Conservation (phyloP, 345 rosid genomes). For the Brassica napus region DNA sequence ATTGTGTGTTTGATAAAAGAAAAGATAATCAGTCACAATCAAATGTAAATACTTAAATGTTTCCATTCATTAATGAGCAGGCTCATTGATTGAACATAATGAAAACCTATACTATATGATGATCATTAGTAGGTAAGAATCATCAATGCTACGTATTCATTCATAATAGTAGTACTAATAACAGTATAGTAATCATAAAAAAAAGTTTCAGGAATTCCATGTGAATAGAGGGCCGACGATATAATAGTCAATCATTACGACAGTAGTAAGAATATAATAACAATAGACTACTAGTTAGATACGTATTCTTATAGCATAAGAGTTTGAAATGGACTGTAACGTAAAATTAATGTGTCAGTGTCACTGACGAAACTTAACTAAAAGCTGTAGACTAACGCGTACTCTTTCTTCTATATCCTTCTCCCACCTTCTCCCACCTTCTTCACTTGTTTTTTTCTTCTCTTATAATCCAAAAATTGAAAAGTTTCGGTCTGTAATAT, state of each 20-base stretch:
- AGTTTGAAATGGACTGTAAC: neutral
- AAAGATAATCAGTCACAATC: conserved; percentile 13
- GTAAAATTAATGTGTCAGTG: no score
- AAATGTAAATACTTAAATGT: conserved; percentile 8
- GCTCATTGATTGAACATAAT: conserved; percentile 28
- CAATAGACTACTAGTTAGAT: conserved; percentile 2
- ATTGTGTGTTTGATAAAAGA: neutral
- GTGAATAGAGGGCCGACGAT: conserved; percentile 28
- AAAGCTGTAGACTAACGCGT: no score
- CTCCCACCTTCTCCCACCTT: no score
- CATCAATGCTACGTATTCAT: conserved; percentile 17
- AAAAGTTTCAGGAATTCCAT: conserved; percentile 7
- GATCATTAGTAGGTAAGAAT: neutral
- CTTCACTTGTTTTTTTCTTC: no score
- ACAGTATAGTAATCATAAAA: neutral
- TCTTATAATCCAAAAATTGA: no score
- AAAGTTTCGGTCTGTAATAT: no score
- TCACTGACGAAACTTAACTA: no score
- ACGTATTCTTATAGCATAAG: conserved; percentile 1
- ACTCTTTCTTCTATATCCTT: no score
- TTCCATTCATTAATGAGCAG: conserved; percentile 12
- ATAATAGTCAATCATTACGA: conserved; percentile 33
- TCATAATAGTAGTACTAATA: neutral
- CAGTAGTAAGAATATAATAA: conserved; percentile 6
- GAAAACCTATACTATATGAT: conserved; percentile 9